phyloP scores from a whole-genome alignment of 768 basidiomycete genomes.

The Xanthoconium stramineum region DNA sequence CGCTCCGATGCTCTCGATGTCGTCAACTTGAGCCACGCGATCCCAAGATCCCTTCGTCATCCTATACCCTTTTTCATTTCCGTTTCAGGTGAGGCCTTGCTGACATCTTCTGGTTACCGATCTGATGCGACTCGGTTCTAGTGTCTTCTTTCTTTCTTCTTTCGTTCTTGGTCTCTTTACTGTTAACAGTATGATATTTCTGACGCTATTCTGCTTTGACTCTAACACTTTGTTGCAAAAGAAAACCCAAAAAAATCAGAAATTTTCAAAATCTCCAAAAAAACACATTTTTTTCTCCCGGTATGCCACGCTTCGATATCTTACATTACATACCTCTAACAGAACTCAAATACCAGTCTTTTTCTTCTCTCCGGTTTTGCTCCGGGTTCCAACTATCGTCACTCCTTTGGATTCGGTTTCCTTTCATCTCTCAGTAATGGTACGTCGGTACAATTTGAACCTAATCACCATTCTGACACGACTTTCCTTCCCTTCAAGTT shows the following conservation, averaged over 20 bases:
- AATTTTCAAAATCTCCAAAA: neutral
- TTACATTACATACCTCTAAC: too few relatives aligned
- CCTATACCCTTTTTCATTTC: conserved; percentile 7
- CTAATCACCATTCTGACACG: too few relatives aligned
- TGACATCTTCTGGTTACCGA: too few relatives aligned
- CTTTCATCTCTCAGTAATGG: neutral
- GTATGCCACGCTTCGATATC: too few relatives aligned
- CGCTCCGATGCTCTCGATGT: neutral
- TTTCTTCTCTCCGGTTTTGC: neutral
- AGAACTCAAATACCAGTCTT: neutral
- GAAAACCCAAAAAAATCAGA: neutral
- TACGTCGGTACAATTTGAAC: neutral
- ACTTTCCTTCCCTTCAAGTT: neutral
- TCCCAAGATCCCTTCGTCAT: neutral
- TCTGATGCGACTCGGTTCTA: too few relatives aligned
- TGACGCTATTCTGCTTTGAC: too few relatives aligned
- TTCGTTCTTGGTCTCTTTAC: too few relatives aligned
- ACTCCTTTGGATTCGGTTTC: neutral
- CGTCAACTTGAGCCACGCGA: neutral
- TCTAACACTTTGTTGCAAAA: neutral
- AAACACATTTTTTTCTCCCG: neutral
- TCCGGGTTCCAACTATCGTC: neutral
- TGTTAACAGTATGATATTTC: too few relatives aligned
- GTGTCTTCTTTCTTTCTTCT: too few relatives aligned
- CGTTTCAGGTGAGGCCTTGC: neutral